Conservation (phyloP, 148 eudicot species). For the Rheum nobile region DNA sequence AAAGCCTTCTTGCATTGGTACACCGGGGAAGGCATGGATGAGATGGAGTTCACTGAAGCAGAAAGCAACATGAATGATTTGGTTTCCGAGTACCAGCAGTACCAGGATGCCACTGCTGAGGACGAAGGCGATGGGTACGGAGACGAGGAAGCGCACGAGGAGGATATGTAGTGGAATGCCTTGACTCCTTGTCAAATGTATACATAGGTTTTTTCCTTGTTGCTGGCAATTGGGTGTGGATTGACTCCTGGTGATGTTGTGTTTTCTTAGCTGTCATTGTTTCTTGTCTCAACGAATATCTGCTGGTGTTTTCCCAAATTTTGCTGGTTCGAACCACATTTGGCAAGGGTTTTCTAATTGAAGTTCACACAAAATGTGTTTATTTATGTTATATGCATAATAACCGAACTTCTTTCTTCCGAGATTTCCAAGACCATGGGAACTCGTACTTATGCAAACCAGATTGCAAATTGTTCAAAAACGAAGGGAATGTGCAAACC, state of each 20-base stretch:
- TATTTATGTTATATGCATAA: too few species aligned
- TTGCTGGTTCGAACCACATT: neutral
- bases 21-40: slow-evolving; percentile 2
- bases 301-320: neutral
- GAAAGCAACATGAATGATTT: slow-evolving; percentile 16
- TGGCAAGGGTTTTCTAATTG: too few species aligned
- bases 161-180: neutral
- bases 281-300: neutral
- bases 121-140: neutral
- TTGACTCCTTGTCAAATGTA: neutral
- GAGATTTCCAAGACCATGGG: too few species aligned
- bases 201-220: neutral
- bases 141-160: neutral
- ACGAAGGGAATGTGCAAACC: neutral
- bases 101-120: slow-evolving; percentile 1
- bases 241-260: neutral
- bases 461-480: neutral
- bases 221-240: neutral
- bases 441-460: too few species aligned
- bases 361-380: too few species aligned
- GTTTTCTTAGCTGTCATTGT: neutral
- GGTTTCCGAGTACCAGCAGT: neutral
- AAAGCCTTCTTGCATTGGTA: too few species aligned
- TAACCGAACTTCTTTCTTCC: too few species aligned
- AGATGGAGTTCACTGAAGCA: slow-evolving; percentile 1